A percentile compares a stretch with the other conserved stretches of the same genome.
Conservation (phyloP, 2,329 filamentous ascomycete genomes). For the Boeremia lycopersici region DNA sequence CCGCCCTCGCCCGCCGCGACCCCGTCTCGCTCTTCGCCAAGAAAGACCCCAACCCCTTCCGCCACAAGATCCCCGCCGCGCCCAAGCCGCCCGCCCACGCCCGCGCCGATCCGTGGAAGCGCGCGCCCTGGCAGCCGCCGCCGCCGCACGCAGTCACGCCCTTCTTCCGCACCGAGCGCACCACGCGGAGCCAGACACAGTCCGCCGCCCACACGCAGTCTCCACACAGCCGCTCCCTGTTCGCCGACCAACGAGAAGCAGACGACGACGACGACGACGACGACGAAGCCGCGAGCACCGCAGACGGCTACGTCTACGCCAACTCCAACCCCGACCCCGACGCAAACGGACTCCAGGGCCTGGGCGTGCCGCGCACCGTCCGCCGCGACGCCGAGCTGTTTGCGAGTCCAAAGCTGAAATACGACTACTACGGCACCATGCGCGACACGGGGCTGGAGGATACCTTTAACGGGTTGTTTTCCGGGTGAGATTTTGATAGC, state of each 20-base stretch:
- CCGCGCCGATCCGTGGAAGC: slow-evolving; percentile 65
- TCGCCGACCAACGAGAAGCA: neutral
- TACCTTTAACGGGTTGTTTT: slow-evolving; percentile 41
- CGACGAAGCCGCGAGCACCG: too few species aligned
- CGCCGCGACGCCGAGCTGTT: slow-evolving; percentile 40
- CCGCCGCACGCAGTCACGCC: slow-evolving; percentile 56
- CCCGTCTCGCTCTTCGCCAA: slow-evolving; percentile 31
- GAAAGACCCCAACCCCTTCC: slow-evolving; percentile 63
- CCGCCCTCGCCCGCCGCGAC: neutral
- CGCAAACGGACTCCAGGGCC: slow-evolving; percentile 25
- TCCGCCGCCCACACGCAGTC: neutral
- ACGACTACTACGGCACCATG: slow-evolving; percentile 38
- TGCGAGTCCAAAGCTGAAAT: slow-evolving; percentile 41
- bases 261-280: neutral
- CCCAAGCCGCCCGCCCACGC: slow-evolving; percentile 70
- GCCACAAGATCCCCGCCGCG: slow-evolving; percentile 72
- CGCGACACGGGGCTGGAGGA: slow-evolving; percentile 43
- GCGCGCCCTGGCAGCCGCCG: slow-evolving; percentile 51
- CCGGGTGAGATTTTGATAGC: slow-evolving; percentile 32
- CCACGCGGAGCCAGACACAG: slow-evolving; percentile 18
- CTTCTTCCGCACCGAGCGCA: slow-evolving; percentile 55
- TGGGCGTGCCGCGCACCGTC: slow-evolving; percentile 35
- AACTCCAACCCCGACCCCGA: neutral
- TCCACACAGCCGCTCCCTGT: neutral
- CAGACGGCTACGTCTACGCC: neutral